A percentile compares a stretch with the other conserved stretches of the same genome.
Evolutionary conservation across 495 filamentous ascomycete species (phyloP).

Genomic region (Cetradonia linearis): DNA sequence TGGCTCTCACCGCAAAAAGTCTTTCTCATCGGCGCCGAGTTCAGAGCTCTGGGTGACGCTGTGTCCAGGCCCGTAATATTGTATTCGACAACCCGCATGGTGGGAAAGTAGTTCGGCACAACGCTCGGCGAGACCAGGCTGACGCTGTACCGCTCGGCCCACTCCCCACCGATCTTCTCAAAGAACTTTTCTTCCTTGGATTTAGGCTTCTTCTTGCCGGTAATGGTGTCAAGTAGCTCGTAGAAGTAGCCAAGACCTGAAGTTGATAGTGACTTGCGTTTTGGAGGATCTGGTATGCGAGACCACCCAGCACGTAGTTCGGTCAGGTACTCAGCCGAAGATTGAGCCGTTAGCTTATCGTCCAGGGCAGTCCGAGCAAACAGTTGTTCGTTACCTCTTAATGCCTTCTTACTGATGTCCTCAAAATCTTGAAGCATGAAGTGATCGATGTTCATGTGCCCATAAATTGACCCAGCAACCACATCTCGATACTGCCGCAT

Average conservation of each 20-base stretch:
- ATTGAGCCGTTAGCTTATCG: conserved; percentile 48
- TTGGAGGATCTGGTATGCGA: conserved; percentile 52
- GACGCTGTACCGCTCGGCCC: conserved; percentile 74
- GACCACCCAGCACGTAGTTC: conserved; percentile 72
- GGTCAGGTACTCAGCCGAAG: conserved; percentile 65
- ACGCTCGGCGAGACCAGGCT: conserved; percentile 73
- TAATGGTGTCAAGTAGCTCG: conserved; percentile 5
- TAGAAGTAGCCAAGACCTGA: conserved; percentile 8
- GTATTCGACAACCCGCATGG: conserved; percentile 79
- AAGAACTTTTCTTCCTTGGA: conserved; percentile 41
- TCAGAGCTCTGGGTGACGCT: background rate
- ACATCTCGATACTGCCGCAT: conserved; percentile 83
- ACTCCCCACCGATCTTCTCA: conserved; percentile 63
- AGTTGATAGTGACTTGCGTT: conserved; percentile 6
- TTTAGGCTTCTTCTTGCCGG: conserved; percentile 36
- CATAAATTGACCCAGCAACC: conserved; percentile 65
- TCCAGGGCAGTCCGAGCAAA: conserved; percentile 15
- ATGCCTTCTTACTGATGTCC: conserved; percentile 51
- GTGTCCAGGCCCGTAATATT: conserved; percentile 74
- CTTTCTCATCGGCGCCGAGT: conserved; percentile 2
- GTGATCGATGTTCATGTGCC: conserved; percentile 98
- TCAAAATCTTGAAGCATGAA: conserved; percentile 86
- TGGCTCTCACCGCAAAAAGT: background rate
- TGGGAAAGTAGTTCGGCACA: conserved; percentile 89
- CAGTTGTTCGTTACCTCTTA: conserved; percentile 29